Conservation (phyloP, 2,329 filamentous ascomycete species). For the Colletotrichum incanum region DNA sequence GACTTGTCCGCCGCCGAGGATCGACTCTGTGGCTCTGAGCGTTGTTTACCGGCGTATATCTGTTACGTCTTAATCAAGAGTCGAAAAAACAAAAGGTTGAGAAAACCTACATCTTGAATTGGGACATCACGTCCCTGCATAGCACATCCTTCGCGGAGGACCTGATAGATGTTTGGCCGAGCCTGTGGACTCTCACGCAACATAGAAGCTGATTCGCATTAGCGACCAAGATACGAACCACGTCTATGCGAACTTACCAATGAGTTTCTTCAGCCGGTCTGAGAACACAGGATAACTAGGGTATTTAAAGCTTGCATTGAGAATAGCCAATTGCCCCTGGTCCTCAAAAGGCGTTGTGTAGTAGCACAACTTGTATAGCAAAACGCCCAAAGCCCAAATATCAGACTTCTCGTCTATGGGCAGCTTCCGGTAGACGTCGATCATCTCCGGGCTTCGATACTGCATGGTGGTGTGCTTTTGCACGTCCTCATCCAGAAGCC, state of each 20-base stretch:
- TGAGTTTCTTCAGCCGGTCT: constrained; percentile 88
- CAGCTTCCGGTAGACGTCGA: constrained; percentile 96
- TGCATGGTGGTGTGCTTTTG: constrained; percentile 98
- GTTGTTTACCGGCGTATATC: constrained; percentile 79
- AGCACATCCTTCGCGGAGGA: constrained; percentile 86
- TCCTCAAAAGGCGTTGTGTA: constrained; percentile 99
- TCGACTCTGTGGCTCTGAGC: constrained; percentile 72
- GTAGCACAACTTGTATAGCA: constrained; percentile 98
- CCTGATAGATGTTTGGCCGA: constrained; percentile 95
- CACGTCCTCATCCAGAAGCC: constrained; percentile 95
- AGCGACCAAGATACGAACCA: constrained; percentile 41
- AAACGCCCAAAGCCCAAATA: constrained; percentile 95
- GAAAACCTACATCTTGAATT: constrained; percentile 83
- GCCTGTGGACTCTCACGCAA: constrained; percentile 83
- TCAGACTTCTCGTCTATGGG: constrained; percentile 99
- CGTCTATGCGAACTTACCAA: constrained; percentile 70
- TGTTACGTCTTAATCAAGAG: constrained; percentile 53
- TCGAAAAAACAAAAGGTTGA: constrained; percentile 33
- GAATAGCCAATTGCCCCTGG: constrained; percentile 95
- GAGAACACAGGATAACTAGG: constrained; percentile 92
- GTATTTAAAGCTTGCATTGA: constrained; percentile 95
- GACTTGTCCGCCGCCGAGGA: constrained; percentile 68
- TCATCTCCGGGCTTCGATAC: constrained; percentile 98
- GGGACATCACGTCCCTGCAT: constrained; percentile 92
- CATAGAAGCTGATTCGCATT: constrained; percentile 79